A percentile compares a stretch with the other conserved stretches of the same genome.
These are phyloP conservation scores for Fusarium dimerum DNA, from an alignment of 2,329 filamentous ascomycete species.

Conservation along the genomic window DNA sequence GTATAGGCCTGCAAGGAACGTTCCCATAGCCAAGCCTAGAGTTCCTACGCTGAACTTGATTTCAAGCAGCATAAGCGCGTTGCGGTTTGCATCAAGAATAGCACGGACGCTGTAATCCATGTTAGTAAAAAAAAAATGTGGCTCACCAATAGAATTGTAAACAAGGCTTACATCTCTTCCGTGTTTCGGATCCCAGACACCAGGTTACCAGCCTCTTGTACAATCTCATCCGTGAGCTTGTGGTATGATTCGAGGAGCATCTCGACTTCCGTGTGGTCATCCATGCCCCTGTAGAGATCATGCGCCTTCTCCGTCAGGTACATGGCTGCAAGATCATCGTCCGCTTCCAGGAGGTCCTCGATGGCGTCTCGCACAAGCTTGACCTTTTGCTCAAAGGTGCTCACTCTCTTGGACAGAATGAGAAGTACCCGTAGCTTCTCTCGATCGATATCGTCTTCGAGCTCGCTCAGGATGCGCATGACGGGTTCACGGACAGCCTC, in stretches of 20 bases:
- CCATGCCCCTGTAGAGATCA: conserved; percentile 70
- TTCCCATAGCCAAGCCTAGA: conserved; percentile 89
- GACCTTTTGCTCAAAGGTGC: conserved; percentile 96
- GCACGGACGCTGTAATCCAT: conserved; percentile 73
- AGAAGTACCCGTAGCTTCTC: conserved; percentile 90
- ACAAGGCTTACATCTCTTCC: conserved; percentile 80
- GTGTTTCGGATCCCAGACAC: conserved; percentile 96
- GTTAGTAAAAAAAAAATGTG: conserved; percentile 5
- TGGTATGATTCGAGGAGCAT: conserved; percentile 97
- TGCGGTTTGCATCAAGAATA: conserved; percentile 96
- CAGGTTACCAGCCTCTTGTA: conserved; percentile 89
- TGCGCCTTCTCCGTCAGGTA: conserved; percentile 87
- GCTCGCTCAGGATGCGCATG: conserved; percentile 80
- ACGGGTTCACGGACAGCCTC: conserved; percentile 92
- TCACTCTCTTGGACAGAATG: conserved; percentile 92
- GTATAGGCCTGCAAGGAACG: conserved; percentile 97
- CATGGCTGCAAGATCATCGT: conserved; percentile 93
- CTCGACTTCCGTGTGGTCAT: conserved; percentile 95
- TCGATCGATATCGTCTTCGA: conserved; percentile 95
- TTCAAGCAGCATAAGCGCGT: conserved; percentile 95
- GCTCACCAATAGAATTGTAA: too few relatives aligned
- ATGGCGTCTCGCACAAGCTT: conserved; percentile 92
- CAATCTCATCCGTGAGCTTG: conserved; percentile 96
- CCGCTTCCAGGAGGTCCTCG: conserved; percentile 91
- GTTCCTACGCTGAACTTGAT: conserved; percentile 96